These are phyloP conservation scores for Samsoniella hepiali DNA, from an alignment of 2,329 filamentous ascomycete genomes.

Conservation along the genomic window DNA sequence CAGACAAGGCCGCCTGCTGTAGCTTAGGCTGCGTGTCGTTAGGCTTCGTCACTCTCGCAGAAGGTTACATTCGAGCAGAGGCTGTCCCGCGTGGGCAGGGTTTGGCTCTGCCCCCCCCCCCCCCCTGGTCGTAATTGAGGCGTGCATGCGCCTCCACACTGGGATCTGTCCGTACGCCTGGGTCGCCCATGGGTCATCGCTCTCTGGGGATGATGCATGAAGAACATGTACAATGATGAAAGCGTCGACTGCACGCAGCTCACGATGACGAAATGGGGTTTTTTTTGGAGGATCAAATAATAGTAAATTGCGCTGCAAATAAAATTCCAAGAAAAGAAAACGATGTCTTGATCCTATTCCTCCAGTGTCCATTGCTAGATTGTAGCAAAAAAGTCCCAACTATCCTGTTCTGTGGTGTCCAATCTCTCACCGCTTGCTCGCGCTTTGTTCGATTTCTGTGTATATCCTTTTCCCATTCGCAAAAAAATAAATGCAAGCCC, in stretches of 20 bases:
- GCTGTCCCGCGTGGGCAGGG: neutral
- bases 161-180: slow-evolving; percentile 4
- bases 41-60: neutral
- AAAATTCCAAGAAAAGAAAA: neutral
- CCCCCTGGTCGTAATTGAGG: neutral
- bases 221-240: neutral
- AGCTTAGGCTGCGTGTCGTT: too few relatives aligned
- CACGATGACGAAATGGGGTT: neutral
- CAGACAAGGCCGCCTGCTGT: too few relatives aligned
- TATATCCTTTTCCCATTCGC: neutral
- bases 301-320: neutral
- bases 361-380: neutral
- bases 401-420: slow-evolving; percentile 14
- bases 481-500: neutral
- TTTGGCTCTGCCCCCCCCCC: neutral
- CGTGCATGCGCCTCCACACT: slow-evolving; percentile 13
- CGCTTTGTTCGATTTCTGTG: neutral
- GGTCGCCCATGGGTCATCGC: neutral
- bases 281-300: neutral
- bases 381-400: neutral
- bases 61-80: neutral
- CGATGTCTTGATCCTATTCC: neutral
- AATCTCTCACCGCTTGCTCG: slow-evolving; percentile 12
- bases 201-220: neutral
- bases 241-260: neutral